Conservation (phyloP, 2,329 filamentous ascomycete genomes). For the Aspergillus novoparasiticus region DNA sequence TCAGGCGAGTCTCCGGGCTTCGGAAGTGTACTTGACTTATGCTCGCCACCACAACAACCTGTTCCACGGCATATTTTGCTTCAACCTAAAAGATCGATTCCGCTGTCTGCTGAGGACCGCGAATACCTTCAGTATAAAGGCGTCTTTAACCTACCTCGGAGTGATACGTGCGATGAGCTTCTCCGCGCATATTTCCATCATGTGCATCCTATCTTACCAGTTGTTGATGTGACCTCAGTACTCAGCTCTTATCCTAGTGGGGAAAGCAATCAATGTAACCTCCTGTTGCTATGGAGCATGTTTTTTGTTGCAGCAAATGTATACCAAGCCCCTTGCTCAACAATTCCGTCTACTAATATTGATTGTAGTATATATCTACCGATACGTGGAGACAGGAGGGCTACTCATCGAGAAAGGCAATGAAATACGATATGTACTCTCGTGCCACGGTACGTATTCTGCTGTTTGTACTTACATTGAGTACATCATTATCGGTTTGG, state of each 20-base stretch:
- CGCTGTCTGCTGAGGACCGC: slow-evolving; percentile 22
- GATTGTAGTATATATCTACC: slow-evolving; percentile 27
- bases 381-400: slow-evolving; percentile 32
- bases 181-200: slow-evolving; percentile 41
- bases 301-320: slow-evolving; percentile 43
- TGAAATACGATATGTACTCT: slow-evolving; percentile 42
- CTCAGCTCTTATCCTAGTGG: slow-evolving; percentile 30
- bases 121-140: slow-evolving; percentile 36
- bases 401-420: slow-evolving; percentile 34
- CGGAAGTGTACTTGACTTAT: neutral
- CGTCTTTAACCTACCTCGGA: slow-evolving; percentile 35
- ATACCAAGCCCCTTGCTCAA: neutral
- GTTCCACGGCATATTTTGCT: slow-evolving; percentile 25
- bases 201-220: slow-evolving; percentile 42
- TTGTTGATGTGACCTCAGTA: slow-evolving; percentile 36
- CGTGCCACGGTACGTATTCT: slow-evolving; percentile 37
- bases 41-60: slow-evolving; percentile 1
- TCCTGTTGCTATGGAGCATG: slow-evolving; percentile 44
- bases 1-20: neutral
- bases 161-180: slow-evolving; percentile 33
- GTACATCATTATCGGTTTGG: neutral
- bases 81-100: slow-evolving; percentile 11
- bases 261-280: slow-evolving; percentile 33
- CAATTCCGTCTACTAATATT: neutral
- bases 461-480: slow-evolving; percentile 4